A percentile compares a stretch with the other conserved stretches of the same genome.
Conservation (phyloP, 306 rosid species). For the Fragaria nilgerrensis region DNA sequence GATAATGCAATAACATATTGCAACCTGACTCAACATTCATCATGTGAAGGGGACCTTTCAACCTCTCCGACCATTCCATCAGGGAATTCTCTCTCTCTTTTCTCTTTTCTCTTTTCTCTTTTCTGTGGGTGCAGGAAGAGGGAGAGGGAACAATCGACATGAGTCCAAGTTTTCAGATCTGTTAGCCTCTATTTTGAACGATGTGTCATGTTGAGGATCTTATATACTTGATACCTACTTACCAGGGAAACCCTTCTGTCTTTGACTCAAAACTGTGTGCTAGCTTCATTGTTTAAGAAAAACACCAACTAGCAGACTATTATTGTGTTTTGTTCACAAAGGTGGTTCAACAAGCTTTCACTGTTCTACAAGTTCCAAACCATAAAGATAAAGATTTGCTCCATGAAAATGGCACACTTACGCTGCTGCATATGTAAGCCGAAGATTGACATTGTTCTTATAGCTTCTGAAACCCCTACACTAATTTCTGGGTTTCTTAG, state of each 20-base stretch:
- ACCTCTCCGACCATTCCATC: constrained; percentile 34
- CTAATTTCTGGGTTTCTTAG: neutral
- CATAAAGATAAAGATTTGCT: neutral
- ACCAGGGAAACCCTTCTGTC: neutral
- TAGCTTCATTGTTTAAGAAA: neutral
- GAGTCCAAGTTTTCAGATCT: constrained; percentile 33
- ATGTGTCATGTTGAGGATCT: constrained; percentile 22
- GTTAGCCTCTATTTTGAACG: constrained; percentile 36
- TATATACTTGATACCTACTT: constrained; percentile 4
- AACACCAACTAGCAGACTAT: neutral
- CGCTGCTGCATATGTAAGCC: neutral
- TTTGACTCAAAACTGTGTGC: constrained; percentile 19
- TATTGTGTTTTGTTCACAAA: neutral
- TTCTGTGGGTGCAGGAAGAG: constrained; percentile 23
- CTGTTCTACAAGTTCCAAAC: neutral
- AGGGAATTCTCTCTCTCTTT: neutral
- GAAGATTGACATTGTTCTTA: neutral
- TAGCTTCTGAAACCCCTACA: neutral
- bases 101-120: neutral
- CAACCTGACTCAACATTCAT: neutral
- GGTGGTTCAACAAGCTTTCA: neutral
- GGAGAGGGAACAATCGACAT: constrained; percentile 19
- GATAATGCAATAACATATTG: neutral
- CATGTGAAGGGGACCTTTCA: constrained; percentile 30
- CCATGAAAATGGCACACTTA: neutral